Base-by-base conservation (phyloP, 139 green algal genomes). In the Chlorella sorokiniana region DNA sequence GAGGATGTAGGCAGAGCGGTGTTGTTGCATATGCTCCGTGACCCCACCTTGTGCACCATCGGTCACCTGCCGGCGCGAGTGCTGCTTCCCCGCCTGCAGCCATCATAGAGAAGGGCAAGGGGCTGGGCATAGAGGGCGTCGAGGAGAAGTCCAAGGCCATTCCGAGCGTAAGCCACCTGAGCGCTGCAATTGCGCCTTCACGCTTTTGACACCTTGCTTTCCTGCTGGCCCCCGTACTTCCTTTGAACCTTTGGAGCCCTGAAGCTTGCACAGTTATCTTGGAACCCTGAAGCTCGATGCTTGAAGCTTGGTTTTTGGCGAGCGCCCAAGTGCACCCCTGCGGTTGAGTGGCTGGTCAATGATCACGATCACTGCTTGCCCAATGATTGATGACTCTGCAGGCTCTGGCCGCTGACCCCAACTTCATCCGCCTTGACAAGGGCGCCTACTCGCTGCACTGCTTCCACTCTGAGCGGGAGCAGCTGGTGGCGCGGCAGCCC, bases 381-480 rank as follows among this genome's bases (percentile, higher is more conserved):
- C n/a, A n/a, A n/a, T n/a, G n/a, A n/a, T n/a, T n/a, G n/a, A n/a
- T n/a, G n/a, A 10, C n/a, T 3, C 27, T 31, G 2, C 68, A 84
- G 79, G 65, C 27, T 27, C n/a, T 83, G 40, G 67, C 61, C 48
- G 37, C 31, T 29, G 82, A 86, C 45, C 61, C 72, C 70, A 83
- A 83, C 72, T 86, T 86, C 82, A 25, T 81, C 10, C 71, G 72
- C 10, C 42, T 86, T 29, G 31, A 33, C 59, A 72, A 77, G 37
- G 82, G 82, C 35, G 72, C 67, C 48, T 86, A 86, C 78, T 80
- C 63, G 5, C 78, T 86, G 62, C 82, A 86, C 51, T 74, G 69
- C 70, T 64, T 86, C 48, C 74, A 83, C 64, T 64, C 82, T 3
- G 45, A 86, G 27, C 62, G 70, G 62, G 63, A 64, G 67, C 42